Evolutionary conservation across 352 stramenopile species (phyloP), one percentile per base, ranked within the genome.

Genomic region (Aphanomyces cochlioides): DNA sequence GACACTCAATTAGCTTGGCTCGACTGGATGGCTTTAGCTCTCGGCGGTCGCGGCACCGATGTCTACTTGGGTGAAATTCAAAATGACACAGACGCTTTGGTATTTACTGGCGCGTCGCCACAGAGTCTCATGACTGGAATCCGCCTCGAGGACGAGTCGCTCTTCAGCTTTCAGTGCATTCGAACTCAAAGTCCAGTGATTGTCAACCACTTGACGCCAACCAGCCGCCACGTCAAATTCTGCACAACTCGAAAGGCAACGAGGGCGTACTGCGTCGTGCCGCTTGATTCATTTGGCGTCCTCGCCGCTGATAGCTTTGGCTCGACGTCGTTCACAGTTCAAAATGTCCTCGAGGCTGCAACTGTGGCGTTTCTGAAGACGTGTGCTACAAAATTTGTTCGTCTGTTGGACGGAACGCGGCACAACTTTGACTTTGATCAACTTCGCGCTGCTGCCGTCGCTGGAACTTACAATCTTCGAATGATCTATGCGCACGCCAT

Each of bases 301-400:
- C 37, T 92, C 8, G 88, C 81, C 66, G 75, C 75, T 7, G 83
- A 92, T 54, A 92, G 81, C 57, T 74, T 91, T 37, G 78, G 78
- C 0, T 3, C 56, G 76, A 88, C n/a, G 74, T 80, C 0, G 80
- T 92, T 69, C 69, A 86, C 15, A 54, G 56, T 3, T 68, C 79
- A 12, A 64, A 77, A 7, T 41, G 64, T 12, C n/a, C 65, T 93
- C 1, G 85, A 93, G 43, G n/a, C 21, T 6, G 85, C 88, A 60
- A 64, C 90, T 4, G 13, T 89, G 28, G 36, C 50, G 2, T 92
- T 92, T 72, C 72, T 93, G 12, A 53, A 73, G 10, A 43, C 69
- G 1, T 73, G 57, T 8, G 79, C 81, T 0, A 28, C 57, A n/a
- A 74, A 65, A 36, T 69, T 91, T 1, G 75, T 79, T 21, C 60